A percentile compares a stretch with the other conserved stretches of the same genome.
These are phyloP conservation scores for Solanum arcanum DNA, from an alignment of 257 asterid genomes.

Conservation along the genomic window DNA sequence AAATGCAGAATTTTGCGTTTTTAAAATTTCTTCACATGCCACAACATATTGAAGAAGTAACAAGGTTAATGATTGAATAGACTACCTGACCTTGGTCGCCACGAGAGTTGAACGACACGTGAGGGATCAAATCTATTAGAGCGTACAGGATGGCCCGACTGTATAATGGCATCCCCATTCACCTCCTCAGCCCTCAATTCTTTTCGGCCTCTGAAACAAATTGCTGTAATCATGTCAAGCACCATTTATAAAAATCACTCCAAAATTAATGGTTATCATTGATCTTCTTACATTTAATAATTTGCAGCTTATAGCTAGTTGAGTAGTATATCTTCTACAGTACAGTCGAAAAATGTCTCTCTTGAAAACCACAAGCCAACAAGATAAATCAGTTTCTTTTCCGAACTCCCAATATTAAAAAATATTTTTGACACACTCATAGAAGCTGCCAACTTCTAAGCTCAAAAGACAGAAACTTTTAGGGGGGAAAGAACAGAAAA, in stretches of 20 bases:
- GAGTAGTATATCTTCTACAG: not conserved
- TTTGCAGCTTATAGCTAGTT: not conserved
- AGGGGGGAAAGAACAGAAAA: not conserved
- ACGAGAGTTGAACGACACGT: conserved; percentile 46
- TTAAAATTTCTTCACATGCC: not conserved
- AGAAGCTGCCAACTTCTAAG: not conserved
- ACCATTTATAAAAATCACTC: not conserved
- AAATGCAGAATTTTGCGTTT: not conserved
- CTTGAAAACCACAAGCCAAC: not conserved
- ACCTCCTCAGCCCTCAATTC: conserved; percentile 40
- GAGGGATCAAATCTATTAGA: conserved; percentile 46
- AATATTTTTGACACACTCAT: not conserved
- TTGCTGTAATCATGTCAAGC: not conserved
- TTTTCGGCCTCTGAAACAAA: conserved; percentile 24
- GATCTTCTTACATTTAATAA: not conserved
- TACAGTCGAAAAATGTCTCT: not conserved
- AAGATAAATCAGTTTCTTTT: not conserved
- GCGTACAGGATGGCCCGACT: conserved; percentile 7
- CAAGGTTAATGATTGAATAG: conserved; percentile 4
- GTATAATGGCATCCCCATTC: conserved; percentile 19
- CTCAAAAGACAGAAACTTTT: not conserved
- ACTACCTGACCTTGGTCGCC: conserved; percentile 98
- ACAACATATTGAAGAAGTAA: conserved; percentile 4
- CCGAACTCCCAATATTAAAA: not conserved
- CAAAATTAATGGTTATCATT: not conserved